Base-by-base conservation (phyloP, 768 basidiomycete species). In the Terana coerulea region DNA sequence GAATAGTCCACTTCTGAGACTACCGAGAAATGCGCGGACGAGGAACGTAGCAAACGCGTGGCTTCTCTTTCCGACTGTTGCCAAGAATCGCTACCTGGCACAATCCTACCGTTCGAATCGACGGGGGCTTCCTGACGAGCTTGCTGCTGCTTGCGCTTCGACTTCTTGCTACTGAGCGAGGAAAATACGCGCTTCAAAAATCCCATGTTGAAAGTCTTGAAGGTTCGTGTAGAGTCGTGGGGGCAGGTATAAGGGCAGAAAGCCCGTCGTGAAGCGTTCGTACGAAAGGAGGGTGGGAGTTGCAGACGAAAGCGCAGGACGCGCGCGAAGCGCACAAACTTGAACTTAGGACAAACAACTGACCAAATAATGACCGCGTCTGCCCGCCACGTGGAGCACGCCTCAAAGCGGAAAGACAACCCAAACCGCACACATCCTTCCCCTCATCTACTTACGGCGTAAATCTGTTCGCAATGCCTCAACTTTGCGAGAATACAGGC, bases 151-250 rank as follows among this genome's bases (percentile, higher is more conserved):
- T 78, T 63, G 51, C 73, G 73, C 67, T 79, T 83, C 57, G 72
- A 76, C 66, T 78, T 84, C 70, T 77, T 84, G 68, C 75, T 79
- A 44, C 84, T 75, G 26, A 88, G 69, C 15, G 88, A 88, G 45
- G 89, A 76, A 52, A 90, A 69, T 30, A n/a, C n/a, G n/a, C 79
- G 83, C 59, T 84, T 83, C 59, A 90, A 67, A 49, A 90, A 81
- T 19, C 83, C 80, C 86, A 88, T 89, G 52, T 46, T 52, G 6
- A 51, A 44, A 29, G 35, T 47, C 26, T 22, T 35, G 42, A 51
- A 49, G 7, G 21, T 14, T 56, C 41, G 53, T 48, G 33, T 31
- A 19, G 51, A 44, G 45, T 51, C 46, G 55, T 49, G 51, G 35
- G 25, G 26, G 51, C 25, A 12, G 29, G 15, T 41, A 41, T 25